Evolutionary conservation across 345 rosid species (phyloP).

Genomic region (Odontarrhena argentea): DNA sequence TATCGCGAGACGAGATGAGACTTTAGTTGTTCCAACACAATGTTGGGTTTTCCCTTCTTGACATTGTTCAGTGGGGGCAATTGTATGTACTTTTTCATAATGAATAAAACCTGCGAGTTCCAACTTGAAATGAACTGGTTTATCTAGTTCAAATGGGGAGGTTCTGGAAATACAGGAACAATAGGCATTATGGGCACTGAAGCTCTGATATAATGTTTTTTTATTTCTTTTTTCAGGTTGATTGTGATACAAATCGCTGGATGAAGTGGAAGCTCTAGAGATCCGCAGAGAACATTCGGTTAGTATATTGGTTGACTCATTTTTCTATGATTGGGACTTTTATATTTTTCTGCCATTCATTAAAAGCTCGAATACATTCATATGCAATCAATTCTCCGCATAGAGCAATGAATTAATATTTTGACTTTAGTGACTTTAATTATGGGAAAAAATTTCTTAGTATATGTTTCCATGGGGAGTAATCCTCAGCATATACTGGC

Average conservation of each 20-base stretch:
- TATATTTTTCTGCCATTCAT: constrained; percentile 9
- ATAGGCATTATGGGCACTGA: constrained; percentile 10
- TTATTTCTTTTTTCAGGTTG: constrained; percentile 30
- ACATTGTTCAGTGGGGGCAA: constrained; percentile 21
- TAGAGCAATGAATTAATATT: constrained; percentile 29
- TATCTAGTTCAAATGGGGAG: neutral
- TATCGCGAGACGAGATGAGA: constrained; percentile 44
- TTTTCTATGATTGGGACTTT: neutral
- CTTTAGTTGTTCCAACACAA: constrained; percentile 30
- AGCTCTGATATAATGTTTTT: constrained; percentile 8
- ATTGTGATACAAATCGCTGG: constrained; percentile 13
- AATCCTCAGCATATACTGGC: constrained; percentile 43
- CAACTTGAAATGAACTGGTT: constrained; percentile 29
- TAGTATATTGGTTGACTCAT: constrained; percentile 20
- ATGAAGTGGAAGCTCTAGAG: constrained; percentile 23
- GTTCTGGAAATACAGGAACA: constrained; percentile 8
- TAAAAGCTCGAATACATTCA: constrained; percentile 21
- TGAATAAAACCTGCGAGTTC: constrained; percentile 34
- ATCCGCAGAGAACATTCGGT: constrained; percentile 15
- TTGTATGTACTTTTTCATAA: constrained; percentile 34
- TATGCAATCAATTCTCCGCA: constrained; percentile 24
- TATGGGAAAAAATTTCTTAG: neutral
- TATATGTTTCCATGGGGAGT: constrained; percentile 33
- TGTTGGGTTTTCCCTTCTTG: constrained; percentile 15
- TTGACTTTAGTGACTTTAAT: constrained; percentile 27